Evolutionary conservation across 2,329 filamentous ascomycete genomes (phyloP).

Genomic region (Byssochlamys sp.): DNA sequence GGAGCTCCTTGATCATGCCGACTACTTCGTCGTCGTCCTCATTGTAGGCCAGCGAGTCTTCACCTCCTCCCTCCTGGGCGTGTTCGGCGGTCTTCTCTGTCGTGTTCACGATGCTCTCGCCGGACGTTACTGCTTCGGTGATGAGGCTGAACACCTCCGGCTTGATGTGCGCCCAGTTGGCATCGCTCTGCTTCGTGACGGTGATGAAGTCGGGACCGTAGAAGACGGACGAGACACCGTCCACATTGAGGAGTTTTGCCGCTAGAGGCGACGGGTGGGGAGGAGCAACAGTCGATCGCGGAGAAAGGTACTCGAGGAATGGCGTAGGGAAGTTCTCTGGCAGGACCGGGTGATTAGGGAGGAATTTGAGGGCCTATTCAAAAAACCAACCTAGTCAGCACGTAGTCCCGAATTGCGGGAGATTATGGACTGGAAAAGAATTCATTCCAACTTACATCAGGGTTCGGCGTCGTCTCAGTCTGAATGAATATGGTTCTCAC

Average conservation of each 20-base stretch:
- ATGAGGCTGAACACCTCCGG: conserved; percentile 93
- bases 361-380: conserved; percentile 68
- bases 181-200: conserved; percentile 77
- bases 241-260: conserved; percentile 80
- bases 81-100: conserved; percentile 50
- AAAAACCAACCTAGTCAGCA: not conserved
- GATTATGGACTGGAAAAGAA: not conserved
- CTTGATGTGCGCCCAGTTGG: conserved; percentile 88
- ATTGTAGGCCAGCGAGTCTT: conserved; percentile 70
- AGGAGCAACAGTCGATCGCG: conserved; percentile 76
- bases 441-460: conserved; percentile 51
- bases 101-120: conserved; percentile 68
- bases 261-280: conserved; percentile 87
- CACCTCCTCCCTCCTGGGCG: conserved; percentile 40
- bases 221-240: conserved; percentile 89
- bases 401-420: not conserved
- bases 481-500: conserved; percentile 89
- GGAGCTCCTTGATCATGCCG: conserved; percentile 94
- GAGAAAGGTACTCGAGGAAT: conserved; percentile 85
- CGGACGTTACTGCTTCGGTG: conserved; percentile 79
- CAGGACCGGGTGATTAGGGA: conserved; percentile 78
- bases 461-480: conserved; percentile 86
- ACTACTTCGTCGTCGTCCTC: conserved; percentile 90
- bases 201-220: conserved; percentile 95
- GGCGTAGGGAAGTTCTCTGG: conserved; percentile 62